Conservation (phyloP, 106 monocot genomes). For the Xerophyta viscosa region DNA sequence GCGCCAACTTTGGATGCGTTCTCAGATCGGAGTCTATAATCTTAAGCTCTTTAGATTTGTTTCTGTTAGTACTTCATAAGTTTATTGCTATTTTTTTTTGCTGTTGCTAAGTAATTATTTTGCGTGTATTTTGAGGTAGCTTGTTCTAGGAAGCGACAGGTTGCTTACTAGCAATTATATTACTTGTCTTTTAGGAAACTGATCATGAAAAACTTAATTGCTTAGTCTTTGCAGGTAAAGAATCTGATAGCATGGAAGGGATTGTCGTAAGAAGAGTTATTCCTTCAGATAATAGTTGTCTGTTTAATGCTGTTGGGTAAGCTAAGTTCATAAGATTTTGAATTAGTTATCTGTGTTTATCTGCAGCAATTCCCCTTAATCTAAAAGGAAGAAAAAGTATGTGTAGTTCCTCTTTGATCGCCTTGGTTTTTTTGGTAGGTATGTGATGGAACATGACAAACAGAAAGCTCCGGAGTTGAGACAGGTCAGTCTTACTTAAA, state of each 20-base stretch:
- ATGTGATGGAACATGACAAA: slow-evolving; percentile 85
- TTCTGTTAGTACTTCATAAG: no score
- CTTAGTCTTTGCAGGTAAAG: background rate
- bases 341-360: background rate
- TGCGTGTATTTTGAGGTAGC: no score
- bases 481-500: slow-evolving; percentile 41
- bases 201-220: background rate
- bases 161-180: background rate
- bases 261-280: slow-evolving; percentile 86
- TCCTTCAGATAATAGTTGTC: slow-evolving; percentile 98
- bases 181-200: background rate
- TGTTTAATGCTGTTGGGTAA: slow-evolving; percentile 97
- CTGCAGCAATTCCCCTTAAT: no score
- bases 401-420: background rate
- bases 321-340: background rate
- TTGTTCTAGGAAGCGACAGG: no score
- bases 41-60: no score
- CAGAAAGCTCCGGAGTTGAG: slow-evolving; percentile 74
- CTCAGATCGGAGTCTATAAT: no score
- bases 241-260: slow-evolving; percentile 55
- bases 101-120: no score
- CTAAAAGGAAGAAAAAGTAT: no score
- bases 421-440: slow-evolving; percentile 29
- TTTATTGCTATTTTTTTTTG: no score
- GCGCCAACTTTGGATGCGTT: no score